Percentiles rank a stretch among this genome's conserved stretches.
phyloP scores from a whole-genome alignment of 345 rosid genomes.

The Atalantia buxifolia region DNA sequence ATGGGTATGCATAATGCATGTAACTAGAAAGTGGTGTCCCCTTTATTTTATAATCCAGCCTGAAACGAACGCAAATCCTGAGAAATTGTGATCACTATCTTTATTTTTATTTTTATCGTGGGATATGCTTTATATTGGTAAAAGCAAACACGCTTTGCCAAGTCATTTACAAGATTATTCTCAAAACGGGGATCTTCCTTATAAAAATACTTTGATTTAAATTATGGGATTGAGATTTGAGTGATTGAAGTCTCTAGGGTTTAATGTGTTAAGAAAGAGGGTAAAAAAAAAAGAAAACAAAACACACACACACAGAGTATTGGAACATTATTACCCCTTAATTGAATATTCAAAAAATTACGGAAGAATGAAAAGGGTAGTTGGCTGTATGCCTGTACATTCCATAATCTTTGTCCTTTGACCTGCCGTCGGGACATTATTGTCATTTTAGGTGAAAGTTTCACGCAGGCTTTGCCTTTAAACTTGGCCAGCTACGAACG shows the following conservation, averaged over 20 bases:
- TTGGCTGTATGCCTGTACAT: no score
- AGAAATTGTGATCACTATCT: background rate
- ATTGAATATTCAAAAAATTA: background rate
- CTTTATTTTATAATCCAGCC: background rate
- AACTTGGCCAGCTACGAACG: background rate
- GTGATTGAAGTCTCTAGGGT: background rate
- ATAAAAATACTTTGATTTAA: background rate
- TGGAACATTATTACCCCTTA: no score
- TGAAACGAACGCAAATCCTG: background rate
- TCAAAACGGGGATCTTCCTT: background rate
- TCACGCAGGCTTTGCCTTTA: background rate
- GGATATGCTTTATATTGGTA: no score
- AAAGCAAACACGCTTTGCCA: background rate
- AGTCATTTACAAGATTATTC: background rate
- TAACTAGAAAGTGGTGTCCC: background rate
- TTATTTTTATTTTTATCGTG: background rate
- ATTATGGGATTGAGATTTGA: background rate
- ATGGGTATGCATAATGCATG: background rate
- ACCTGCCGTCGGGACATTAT: background rate
- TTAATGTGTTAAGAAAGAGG: no score
- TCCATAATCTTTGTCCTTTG: background rate
- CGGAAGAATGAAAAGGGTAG: background rate
- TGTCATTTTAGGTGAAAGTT: background rate
- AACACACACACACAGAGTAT: no score
- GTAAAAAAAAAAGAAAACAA: rapidly evolving